Evolutionary conservation across 192 early-diverging fungal genomes (phyloP), one percentile per base, ranked within the genome.

Genomic region (Coemansia sp.): DNA sequence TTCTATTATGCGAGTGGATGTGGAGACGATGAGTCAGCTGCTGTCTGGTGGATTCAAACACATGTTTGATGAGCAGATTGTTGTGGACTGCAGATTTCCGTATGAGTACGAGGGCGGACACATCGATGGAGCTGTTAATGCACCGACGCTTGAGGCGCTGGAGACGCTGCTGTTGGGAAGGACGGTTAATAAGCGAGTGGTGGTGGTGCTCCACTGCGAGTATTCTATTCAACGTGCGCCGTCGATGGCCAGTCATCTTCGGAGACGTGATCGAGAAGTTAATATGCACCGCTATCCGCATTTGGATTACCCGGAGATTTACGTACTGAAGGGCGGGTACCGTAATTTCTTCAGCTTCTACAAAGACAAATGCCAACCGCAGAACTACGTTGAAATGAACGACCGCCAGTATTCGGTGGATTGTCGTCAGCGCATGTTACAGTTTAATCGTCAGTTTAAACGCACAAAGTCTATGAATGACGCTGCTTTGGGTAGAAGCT

Each of bases 71-170:
- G 78, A 88, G 30, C 76, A 82, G 64, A 80, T 89, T 20, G 73
- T 95, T 51, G 83, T 95, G 30, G 94, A 95, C 73, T 93, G 91
- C 66, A 88, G 94, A 14, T 95, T 91, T 67, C 90, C 91, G 11
- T 94, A 93, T 68, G 94, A 95, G 75, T 94, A 87, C 69, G 82
- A 89, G 59, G 93, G 92, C 42, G 94, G 94, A 14, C 94, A 94
- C 59, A 93, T 95, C 62, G 76, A 71, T 6, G 78, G 82, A 0
- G 93, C 94, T 0, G 77, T 78, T 32, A 94, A 94, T 68, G 78
- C 93, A 53, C 85, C 89, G 36, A 86, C 86, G 0, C 68, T 77
- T 3, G 84, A 84, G 20, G 82, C 84, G 0, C 70, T 95, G 21
- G 85, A 91, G 57, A 36, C 74, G 59, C 59, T 88, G 24, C 82